These are phyloP conservation scores for Populus nigra DNA, from an alignment of 345 rosid species.

Conservation along the genomic window DNA sequence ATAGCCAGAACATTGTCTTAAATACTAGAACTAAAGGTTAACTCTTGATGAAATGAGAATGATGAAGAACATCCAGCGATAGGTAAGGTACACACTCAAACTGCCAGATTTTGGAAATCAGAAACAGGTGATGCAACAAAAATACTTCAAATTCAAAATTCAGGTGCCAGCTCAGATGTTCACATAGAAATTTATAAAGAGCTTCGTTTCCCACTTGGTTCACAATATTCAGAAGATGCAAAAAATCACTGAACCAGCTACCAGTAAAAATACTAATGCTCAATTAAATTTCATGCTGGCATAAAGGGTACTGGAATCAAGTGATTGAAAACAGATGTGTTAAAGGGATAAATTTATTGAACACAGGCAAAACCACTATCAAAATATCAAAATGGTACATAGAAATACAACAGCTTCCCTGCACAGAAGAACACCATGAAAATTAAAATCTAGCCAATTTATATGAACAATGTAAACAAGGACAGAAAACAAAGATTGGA, in stretches of 20 bases:
- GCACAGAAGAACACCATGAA: slow-evolving; percentile 5
- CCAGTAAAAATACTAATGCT: no score
- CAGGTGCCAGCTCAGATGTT: neutral
- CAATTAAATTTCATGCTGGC: no score
- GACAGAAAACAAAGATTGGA: slow-evolving; percentile 10
- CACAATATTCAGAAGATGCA: neutral
- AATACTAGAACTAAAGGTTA: neutral
- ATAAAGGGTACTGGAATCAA: no score
- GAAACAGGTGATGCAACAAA: neutral
- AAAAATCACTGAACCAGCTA: no score
- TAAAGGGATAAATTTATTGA: neutral
- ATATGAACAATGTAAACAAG: neutral
- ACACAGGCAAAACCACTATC: neutral
- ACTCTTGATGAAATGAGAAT: neutral
- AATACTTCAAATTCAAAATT: no score
- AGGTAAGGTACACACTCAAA: neutral
- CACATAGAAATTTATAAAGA: neutral
- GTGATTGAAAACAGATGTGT: no score
- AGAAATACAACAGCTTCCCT: neutral
- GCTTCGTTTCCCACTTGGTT: neutral
- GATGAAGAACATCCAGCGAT: neutral
- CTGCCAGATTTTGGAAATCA: neutral
- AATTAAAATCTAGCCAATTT: neutral
- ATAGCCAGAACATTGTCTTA: neutral
- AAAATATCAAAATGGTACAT: neutral